A percentile compares a stretch with the other conserved stretches of the same genome.
phyloP scores from a whole-genome alignment of 1,284 basidiomycete species.

The Papiliotrema terrestris region DNA sequence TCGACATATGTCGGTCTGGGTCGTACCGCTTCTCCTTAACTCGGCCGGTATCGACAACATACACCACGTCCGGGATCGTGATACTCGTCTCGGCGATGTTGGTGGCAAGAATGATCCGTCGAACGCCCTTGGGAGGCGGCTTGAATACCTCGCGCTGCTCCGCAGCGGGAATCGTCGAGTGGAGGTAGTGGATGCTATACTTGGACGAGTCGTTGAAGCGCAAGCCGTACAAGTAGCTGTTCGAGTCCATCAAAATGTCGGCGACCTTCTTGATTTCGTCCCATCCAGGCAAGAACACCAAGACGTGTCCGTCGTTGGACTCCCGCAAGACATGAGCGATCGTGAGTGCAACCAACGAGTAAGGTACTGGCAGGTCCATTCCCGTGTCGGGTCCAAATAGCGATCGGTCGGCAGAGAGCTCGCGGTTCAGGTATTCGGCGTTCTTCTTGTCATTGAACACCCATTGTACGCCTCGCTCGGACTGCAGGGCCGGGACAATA shows the following conservation, averaged over 20 bases:
- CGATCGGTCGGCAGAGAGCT: constrained; percentile 55
- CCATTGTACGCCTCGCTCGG: constrained; percentile 56
- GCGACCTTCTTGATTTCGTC: constrained; percentile 86
- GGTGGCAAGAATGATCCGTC: constrained; percentile 86
- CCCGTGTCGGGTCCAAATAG: constrained; percentile 30
- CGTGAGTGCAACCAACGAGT: constrained; percentile 75
- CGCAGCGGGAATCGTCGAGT: constrained; percentile 82
- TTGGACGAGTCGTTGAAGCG: constrained; percentile 61
- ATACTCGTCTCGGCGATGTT: constrained; percentile 97
- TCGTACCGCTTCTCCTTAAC: constrained; percentile 92
- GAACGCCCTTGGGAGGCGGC: constrained; percentile 68
- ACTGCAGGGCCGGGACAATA: constrained; percentile 59
- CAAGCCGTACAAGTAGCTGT: constrained; percentile 58
- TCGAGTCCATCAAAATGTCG: constrained; percentile 58
- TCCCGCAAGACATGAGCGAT: constrained; percentile 72
- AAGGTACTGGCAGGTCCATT: constrained; percentile 74
- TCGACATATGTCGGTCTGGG: constrained; percentile 79
- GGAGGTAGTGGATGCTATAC: constrained; percentile 80
- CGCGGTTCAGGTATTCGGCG: constrained; percentile 67
- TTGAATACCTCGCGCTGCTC: constrained; percentile 91
- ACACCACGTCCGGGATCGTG: constrained; percentile 94
- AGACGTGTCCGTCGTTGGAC: constrained; percentile 80
- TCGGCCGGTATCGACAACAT: constrained; percentile 84
- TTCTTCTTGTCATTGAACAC: constrained; percentile 71
- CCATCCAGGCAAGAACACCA: constrained; percentile 64